phyloP scores from a whole-genome alignment of 108 stramenopile species.

The Nitzschia putrida region DNA sequence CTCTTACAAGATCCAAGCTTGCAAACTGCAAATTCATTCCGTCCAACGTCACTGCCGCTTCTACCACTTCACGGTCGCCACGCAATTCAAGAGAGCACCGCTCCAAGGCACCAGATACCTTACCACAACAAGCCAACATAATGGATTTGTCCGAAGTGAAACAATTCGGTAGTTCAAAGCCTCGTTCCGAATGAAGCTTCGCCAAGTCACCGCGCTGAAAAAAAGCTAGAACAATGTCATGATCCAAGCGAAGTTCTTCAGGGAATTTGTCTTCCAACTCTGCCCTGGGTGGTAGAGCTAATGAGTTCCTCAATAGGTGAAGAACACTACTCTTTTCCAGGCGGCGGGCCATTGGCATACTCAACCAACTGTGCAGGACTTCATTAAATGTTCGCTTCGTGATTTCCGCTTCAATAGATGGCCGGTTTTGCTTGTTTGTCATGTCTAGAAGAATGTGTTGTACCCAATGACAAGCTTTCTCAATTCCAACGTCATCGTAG shows the following conservation, averaged over 20 bases:
- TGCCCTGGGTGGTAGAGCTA: constrained; percentile 20
- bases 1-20: constrained; percentile 6
- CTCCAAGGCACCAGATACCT: constrained; percentile 36
- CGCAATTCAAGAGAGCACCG: constrained; percentile 33
- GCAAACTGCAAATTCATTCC: constrained; percentile 47
- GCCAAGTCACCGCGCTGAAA: constrained; percentile 34
- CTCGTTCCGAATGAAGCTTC: constrained; percentile 22
- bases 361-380: no score
- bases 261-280: constrained; percentile 45
- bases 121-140: constrained; percentile 41
- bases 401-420: no score
- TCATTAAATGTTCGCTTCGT: no score
- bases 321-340: no score
- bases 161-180: constrained; percentile 34
- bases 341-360: no score
- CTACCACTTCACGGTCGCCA: constrained; percentile 23
- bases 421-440: no score
- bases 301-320: constrained; percentile 12
- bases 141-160: constrained; percentile 22
- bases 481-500: no score
- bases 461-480: no score
- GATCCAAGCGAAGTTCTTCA: constrained; percentile 33
- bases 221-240: constrained; percentile 37
- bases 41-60: constrained; percentile 25
- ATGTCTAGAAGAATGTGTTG: no score